Conservation (phyloP, 202 grass and related monocot species). For the Eragrostis tef region DNA sequence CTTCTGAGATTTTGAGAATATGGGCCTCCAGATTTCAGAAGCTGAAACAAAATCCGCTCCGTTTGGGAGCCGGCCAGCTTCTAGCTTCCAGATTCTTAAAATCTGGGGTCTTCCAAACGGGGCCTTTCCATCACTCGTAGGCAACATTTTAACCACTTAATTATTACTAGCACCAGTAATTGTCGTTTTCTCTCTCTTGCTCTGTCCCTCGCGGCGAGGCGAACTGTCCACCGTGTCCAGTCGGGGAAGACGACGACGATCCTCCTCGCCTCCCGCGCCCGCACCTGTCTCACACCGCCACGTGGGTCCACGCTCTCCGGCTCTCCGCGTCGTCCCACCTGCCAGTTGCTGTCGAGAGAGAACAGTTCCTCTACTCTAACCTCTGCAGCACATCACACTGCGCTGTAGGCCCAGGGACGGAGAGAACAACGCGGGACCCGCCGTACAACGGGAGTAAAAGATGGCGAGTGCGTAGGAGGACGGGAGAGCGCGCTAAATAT, state of each 20-base stretch:
- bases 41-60: no score
- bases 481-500: not conserved
- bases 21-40: no score
- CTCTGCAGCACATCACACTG: no score
- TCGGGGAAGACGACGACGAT: not conserved
- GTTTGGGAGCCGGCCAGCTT: no score
- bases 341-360: not conserved
- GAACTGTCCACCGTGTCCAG: slow-evolving; percentile 17
- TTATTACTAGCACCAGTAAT: not conserved
- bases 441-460: no score
- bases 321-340: no score
- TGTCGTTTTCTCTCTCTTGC: not conserved
- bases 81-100: no score
- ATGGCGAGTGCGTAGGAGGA: no score
- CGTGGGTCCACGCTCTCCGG: not conserved
- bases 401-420: not conserved
- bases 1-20: no score
- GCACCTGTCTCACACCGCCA: not conserved
- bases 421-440: not conserved
- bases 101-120: no score
- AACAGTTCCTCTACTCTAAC: no score
- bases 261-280: not conserved
- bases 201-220: not conserved
- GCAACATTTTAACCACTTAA: not conserved
- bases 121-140: no score